Conservation (phyloP, 2,329 filamentous ascomycete genomes). For the Biscogniauxia mediterranea region DNA sequence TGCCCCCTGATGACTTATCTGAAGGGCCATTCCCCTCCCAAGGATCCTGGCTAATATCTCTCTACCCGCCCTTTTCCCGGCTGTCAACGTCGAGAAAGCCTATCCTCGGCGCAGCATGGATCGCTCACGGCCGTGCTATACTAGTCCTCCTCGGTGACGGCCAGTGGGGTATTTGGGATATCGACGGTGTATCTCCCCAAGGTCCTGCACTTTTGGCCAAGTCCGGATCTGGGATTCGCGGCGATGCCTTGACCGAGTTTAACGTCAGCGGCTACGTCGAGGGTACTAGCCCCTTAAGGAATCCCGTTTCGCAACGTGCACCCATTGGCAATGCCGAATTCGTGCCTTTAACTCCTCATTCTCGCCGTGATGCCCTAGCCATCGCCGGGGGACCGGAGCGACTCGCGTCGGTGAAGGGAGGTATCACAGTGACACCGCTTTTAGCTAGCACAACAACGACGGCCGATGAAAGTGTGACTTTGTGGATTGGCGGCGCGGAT, state of each 20-base stretch:
- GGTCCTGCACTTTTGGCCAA: conserved; percentile 48
- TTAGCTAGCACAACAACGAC: conserved; percentile 42
- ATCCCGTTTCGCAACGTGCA: conserved; percentile 37
- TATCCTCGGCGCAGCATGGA: conserved; percentile 62
- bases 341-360: conserved; percentile 63
- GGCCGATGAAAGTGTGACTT: conserved; percentile 52
- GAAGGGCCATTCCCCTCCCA: conserved; percentile 53
- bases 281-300: conserved; percentile 55
- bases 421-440: conserved; percentile 49
- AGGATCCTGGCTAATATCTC: conserved; percentile 63
- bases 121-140: conserved; percentile 58
- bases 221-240: conserved; percentile 51
- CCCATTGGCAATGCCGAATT: conserved; percentile 46
- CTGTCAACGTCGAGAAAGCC: conserved; percentile 53
- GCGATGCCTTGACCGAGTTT: conserved; percentile 58
- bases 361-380: conserved; percentile 51
- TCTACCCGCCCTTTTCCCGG: conserved; percentile 56
- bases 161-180: conserved; percentile 68
- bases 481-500: conserved; percentile 57
- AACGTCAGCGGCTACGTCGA: conserved; percentile 59
- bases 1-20: conserved; percentile 50
- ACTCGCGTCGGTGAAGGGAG: conserved; percentile 50
- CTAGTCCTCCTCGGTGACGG: conserved; percentile 60
- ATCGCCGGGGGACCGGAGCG: conserved; percentile 49
- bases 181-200: conserved; percentile 55